Conservation (phyloP, 2,329 filamentous ascomycete genomes). For the Aspergillus fructus region DNA sequence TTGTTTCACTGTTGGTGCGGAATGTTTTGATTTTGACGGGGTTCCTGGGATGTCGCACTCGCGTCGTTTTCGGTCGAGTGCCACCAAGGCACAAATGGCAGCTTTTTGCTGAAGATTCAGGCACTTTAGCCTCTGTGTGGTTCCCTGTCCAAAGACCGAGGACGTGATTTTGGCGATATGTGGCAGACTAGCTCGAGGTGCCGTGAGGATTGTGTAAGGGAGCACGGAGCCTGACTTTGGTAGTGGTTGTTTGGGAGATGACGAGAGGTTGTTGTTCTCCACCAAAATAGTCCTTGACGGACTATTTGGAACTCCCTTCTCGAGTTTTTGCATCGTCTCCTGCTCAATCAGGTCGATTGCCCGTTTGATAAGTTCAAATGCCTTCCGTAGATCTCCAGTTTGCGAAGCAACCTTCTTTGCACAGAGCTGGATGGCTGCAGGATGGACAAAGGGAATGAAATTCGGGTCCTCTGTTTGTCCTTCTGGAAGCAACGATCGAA, state of each 20-base stretch:
- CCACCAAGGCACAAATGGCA: slow-evolving; percentile 82
- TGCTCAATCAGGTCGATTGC: slow-evolving; percentile 86
- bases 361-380: slow-evolving; percentile 88
- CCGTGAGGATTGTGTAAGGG: slow-evolving; percentile 70
- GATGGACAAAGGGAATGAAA: slow-evolving; percentile 85
- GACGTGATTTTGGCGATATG: slow-evolving; percentile 92
- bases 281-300: slow-evolving; percentile 75
- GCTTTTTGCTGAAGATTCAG: slow-evolving; percentile 97
- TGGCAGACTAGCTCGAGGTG: slow-evolving; percentile 82
- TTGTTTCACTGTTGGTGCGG: slow-evolving; percentile 77
- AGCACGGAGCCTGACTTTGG: slow-evolving; percentile 44
- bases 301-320: slow-evolving; percentile 59
- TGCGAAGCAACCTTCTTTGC: slow-evolving; percentile 93
- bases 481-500: slow-evolving; percentile 68
- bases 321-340: slow-evolving; percentile 74
- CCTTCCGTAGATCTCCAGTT: slow-evolving; percentile 90
- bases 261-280: slow-evolving; percentile 75
- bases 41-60: slow-evolving; percentile 48
- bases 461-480: slow-evolving; percentile 46
- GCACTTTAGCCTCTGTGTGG: slow-evolving; percentile 76
- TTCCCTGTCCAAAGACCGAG: slow-evolving; percentile 85
- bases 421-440: slow-evolving; percentile 88
- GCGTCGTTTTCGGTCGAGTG: slow-evolving; percentile 71
- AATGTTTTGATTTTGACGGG: slow-evolving; percentile 58
- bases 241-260: slow-evolving; percentile 41